Percentiles rank a stretch among this genome's conserved stretches.
These are phyloP conservation scores for Begonia fuchsioides DNA, from an alignment of 306 rosid species.

Conservation along the genomic window DNA sequence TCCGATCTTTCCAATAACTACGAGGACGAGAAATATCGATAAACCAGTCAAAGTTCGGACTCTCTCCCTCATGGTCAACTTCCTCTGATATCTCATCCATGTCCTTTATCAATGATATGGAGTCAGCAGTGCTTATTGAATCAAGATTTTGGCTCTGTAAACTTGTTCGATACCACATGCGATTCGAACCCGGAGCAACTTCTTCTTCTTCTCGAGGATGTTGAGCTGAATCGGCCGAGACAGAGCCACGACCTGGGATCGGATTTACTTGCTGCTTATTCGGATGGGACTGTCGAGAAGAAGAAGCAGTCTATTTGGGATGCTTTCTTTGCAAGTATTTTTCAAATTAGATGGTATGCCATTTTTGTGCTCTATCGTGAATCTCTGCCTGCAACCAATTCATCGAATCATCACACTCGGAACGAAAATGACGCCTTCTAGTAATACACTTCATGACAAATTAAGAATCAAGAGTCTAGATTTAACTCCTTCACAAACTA, in stretches of 20 bases:
- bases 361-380: constrained; percentile 17
- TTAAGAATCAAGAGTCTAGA: too few species aligned
- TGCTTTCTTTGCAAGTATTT: constrained; percentile 11
- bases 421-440: too few species aligned
- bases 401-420: too few species aligned
- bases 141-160: too few species aligned
- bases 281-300: constrained; percentile 8
- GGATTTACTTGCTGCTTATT: constrained; percentile 3
- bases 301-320: constrained; percentile 1
- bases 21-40: constrained; percentile 66
- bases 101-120: constrained; percentile 11
- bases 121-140: not conserved
- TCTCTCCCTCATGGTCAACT: constrained; percentile 21
- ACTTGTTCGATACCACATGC: too few species aligned
- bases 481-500: too few species aligned
- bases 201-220: not conserved
- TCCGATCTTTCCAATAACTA: constrained; percentile 72
- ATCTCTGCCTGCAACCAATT: constrained; percentile 39
- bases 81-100: constrained; percentile 20
- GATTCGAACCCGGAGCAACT: constrained; percentile 9
- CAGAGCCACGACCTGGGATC: too few species aligned
- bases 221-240: too few species aligned
- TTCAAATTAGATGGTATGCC: constrained; percentile 15
- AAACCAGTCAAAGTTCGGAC: constrained; percentile 50
- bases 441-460: too few species aligned